phyloP scores from a whole-genome alignment of 108 stramenopile species.

The Nannochloropsis gaditana region DNA sequence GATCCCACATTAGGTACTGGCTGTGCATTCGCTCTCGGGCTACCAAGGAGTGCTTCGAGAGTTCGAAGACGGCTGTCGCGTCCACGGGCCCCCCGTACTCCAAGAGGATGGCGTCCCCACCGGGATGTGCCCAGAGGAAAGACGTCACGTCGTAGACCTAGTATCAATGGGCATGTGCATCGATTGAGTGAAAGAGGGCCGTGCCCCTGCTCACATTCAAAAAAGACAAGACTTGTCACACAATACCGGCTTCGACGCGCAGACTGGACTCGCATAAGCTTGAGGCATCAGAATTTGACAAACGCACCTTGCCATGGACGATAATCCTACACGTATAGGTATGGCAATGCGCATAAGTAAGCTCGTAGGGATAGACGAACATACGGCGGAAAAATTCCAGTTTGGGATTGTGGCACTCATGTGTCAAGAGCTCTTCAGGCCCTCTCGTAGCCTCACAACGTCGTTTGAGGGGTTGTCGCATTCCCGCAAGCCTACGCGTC shows the following conservation, averaged over 20 bases:
- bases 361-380: background rate
- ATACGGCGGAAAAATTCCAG: constrained; percentile 4
- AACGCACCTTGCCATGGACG: background rate
- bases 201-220: no score
- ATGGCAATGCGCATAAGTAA: background rate
- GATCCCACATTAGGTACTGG: background rate
- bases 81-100: background rate
- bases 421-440: background rate
- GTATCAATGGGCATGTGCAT: background rate
- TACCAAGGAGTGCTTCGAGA: background rate
- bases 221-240: no score
- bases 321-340: background rate
- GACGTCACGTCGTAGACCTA: background rate
- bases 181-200: background rate
- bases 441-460: background rate
- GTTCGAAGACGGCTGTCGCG: background rate
- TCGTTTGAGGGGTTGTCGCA: background rate
- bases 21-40: background rate
- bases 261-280: no score
- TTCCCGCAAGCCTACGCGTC: background rate
- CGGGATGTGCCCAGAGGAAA: background rate
- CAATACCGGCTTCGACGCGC: no score
- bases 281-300: background rate
- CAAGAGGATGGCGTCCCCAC: background rate
- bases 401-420: background rate